A percentile compares a stretch with the other conserved stretches of the same genome.
These are phyloP conservation scores for Vaccinium corymbosum DNA, from an alignment of 148 eudicot species.

Conservation along the genomic window DNA sequence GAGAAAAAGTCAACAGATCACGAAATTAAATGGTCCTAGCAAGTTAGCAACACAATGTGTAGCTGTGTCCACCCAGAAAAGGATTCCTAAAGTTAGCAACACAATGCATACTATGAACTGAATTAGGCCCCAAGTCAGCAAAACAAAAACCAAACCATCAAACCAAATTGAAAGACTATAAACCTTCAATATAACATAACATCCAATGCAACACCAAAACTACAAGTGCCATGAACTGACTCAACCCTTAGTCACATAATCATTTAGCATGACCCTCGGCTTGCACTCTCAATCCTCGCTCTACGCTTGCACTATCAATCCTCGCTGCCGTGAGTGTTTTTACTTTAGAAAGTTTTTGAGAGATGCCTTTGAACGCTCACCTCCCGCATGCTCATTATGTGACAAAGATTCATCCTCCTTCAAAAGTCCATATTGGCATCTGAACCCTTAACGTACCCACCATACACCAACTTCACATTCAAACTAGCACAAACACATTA, in stretches of 20 bases:
- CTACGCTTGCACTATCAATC: neutral
- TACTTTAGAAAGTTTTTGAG: neutral
- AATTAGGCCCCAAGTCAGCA: neutral
- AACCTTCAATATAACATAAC: no score
- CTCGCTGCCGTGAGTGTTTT: neutral
- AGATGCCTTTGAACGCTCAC: neutral
- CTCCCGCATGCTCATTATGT: neutral
- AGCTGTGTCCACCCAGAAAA: no score
- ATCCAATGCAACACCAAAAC: neutral
- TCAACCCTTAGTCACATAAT: neutral
- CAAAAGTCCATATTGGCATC: conserved; percentile 41
- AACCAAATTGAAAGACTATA: neutral
- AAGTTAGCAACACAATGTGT: no score
- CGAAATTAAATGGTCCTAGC: no score
- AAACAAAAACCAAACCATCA: neutral
- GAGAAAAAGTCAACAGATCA: no score
- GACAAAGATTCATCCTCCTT: neutral
- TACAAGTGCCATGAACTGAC: neutral
- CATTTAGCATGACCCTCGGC: neutral
- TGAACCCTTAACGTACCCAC: conserved; percentile 55
- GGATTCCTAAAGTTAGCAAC: no score
- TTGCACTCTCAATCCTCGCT: neutral
- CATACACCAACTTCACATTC: conserved; percentile 63
- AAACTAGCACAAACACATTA: conserved; percentile 40
- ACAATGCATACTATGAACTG: neutral